These are phyloP conservation scores for Phylloporus scabripes DNA, from an alignment of 768 basidiomycete species.

Conservation along the genomic window DNA sequence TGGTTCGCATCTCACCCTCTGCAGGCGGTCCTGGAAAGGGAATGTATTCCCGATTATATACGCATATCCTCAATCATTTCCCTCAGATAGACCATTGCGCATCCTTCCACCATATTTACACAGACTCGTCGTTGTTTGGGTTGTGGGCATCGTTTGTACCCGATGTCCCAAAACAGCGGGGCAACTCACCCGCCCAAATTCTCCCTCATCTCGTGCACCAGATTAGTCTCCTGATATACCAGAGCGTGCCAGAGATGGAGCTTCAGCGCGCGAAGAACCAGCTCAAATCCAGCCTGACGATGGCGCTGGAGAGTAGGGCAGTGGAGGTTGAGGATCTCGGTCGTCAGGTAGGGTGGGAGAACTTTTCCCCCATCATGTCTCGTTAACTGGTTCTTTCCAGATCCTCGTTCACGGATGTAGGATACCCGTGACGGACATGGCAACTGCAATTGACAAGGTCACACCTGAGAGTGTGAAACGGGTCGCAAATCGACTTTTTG, in stretches of 20 bases:
- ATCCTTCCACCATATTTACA: conserved; percentile 96
- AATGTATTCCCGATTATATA: conserved; percentile 97
- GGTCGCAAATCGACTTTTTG: conserved; percentile 74
- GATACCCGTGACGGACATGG: conserved; percentile 88
- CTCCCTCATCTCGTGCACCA: conserved; percentile 85
- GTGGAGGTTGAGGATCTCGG: conserved; percentile 89
- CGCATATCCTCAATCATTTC: conserved; percentile 92
- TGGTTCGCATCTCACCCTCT: conserved; percentile 4
- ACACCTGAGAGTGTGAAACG: conserved; percentile 63
- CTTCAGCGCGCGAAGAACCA: conserved; percentile 91
- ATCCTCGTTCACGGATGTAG: conserved; percentile 83
- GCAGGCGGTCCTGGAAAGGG: conserved; percentile 94
- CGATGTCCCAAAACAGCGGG: conserved; percentile 46
- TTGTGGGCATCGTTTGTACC: conserved; percentile 83
- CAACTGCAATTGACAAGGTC: conserved; percentile 74
- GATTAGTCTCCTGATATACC: conserved; percentile 74
- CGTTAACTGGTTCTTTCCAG: conserved; percentile 31
- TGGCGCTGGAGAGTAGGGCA: conserved; percentile 87
- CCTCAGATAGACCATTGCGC: conserved; percentile 92
- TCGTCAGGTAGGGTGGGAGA: conserved; percentile 55
- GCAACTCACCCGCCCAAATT: conserved; percentile 64
- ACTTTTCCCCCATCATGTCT: background rate
- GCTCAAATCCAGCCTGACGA: conserved; percentile 86
- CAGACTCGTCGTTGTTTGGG: conserved; percentile 90
- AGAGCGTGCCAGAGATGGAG: conserved; percentile 59